Conservation (phyloP, 805 yeast species). For the Saturnispora besseyi region DNA sequence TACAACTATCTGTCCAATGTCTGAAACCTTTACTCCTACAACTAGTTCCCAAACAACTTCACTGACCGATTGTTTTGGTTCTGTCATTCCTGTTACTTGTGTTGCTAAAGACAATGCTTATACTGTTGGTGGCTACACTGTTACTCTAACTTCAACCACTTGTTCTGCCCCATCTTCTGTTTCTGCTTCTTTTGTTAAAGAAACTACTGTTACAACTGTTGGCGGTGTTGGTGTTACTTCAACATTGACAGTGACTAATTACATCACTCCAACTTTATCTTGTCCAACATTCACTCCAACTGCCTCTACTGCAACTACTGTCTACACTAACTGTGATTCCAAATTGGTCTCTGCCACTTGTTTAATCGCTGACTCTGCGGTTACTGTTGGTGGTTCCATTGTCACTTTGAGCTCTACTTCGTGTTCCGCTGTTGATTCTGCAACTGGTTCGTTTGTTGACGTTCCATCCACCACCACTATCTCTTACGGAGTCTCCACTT, state of each 20-base stretch:
- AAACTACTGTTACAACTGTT: neutral
- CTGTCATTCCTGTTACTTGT: neutral
- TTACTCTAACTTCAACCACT: neutral
- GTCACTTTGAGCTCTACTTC: constrained; percentile 1
- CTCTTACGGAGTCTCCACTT: neutral
- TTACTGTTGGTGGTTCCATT: neutral
- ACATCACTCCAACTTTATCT: neutral
- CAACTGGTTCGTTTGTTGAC: neutral
- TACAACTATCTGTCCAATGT: constrained; percentile 16
- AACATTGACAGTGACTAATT: neutral
- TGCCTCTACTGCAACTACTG: constrained; percentile 3
- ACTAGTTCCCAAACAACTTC: constrained; percentile 4
- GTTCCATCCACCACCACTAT: neutral
- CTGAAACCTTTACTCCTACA: constrained; percentile 7
- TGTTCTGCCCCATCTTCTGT: neutral
- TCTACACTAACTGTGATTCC: neutral
- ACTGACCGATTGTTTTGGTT: constrained; percentile 3
- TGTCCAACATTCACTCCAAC: constrained; percentile 4
- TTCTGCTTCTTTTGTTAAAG: neutral
- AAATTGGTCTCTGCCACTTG: neutral
- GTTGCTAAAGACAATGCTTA: neutral
- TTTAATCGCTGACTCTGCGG: neutral
- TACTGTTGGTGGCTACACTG: constrained; percentile 6
- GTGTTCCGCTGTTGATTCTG: neutral
- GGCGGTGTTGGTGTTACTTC: constrained; percentile 1